Percentiles rank a stretch among this genome's conserved stretches.
These are phyloP conservation scores for Zangia roseola DNA, from an alignment of 768 basidiomycete genomes.

Conservation along the genomic window DNA sequence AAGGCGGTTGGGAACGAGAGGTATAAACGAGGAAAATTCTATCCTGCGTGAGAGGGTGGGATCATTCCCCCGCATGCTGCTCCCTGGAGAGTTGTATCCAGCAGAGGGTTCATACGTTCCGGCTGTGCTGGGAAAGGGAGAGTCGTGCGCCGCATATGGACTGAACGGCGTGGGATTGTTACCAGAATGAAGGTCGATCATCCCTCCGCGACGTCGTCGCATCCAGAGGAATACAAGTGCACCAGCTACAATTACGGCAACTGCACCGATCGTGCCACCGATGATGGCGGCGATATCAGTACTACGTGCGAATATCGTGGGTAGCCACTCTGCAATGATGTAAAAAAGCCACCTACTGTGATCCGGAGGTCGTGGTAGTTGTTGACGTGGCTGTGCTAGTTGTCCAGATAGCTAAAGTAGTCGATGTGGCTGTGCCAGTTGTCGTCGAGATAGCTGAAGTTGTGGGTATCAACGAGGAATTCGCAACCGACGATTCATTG, in stretches of 20 bases:
- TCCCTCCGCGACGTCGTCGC: constrained; percentile 9
- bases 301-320: constrained; percentile 3
- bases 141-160: background rate
- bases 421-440: background rate
- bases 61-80: background rate
- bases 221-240: constrained; percentile 9
- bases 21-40: background rate
- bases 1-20: constrained; percentile 14
- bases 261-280: constrained; percentile 11
- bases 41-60: background rate
- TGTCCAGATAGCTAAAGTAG: no score
- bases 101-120: background rate
- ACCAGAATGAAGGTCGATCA: constrained; percentile 6
- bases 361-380: background rate
- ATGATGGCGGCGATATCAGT: constrained; percentile 7
- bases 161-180: background rate
- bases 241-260: constrained; percentile 7
- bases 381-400: background rate
- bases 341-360: constrained; percentile 10
- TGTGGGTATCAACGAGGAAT: constrained; percentile 1
- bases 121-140: no score
- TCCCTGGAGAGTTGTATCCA: background rate
- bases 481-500: constrained; percentile 17
- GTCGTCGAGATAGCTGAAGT: background rate
- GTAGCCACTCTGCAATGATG: background rate